These are phyloP conservation scores for Gnaphalium uliginosum DNA, from an alignment of 129 eudicot genomes.

Conservation along the genomic window DNA sequence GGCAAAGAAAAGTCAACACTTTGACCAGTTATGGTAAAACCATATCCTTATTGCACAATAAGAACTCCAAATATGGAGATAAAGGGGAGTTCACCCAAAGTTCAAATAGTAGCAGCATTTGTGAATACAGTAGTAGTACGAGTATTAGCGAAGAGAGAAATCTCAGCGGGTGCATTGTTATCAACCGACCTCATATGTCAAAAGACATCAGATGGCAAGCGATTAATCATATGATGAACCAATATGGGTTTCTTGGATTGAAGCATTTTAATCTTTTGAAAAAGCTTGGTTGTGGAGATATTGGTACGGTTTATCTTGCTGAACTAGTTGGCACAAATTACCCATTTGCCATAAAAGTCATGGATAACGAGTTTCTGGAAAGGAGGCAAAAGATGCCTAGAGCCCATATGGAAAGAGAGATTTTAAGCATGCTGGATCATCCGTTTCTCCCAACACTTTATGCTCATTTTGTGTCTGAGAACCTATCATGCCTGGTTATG, in stretches of 20 bases:
- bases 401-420: slow-evolving; percentile 95
- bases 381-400: slow-evolving; percentile 83
- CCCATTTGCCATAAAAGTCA: slow-evolving; percentile 89
- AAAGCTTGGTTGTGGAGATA: slow-evolving; percentile 95
- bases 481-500: slow-evolving; percentile 90
- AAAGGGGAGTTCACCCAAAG: slow-evolving; percentile 79
- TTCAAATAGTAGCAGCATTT: slow-evolving; percentile 85
- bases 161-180: slow-evolving; percentile 59
- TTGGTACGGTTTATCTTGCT: slow-evolving; percentile 95
- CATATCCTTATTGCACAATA: slow-evolving; percentile 32
- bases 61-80: slow-evolving; percentile 46
- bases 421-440: slow-evolving; percentile 88
- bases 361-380: slow-evolving; percentile 92
- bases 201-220: slow-evolving; percentile 87
- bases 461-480: slow-evolving; percentile 89
- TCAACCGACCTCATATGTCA: slow-evolving; percentile 91
- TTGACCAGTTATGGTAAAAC: slow-evolving; percentile 31
- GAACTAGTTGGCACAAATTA: slow-evolving; percentile 73
- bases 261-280: slow-evolving; percentile 77
- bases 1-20: slow-evolving; percentile 28
- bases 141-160: slow-evolving; percentile 91
- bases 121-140: slow-evolving; percentile 83
- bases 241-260: slow-evolving; percentile 70
- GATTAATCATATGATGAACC: slow-evolving; percentile 56
- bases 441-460: slow-evolving; percentile 96